Evolutionary conservation across 1,284 basidiomycete genomes (phyloP).

Genomic region (Leccinum solheimii): DNA sequence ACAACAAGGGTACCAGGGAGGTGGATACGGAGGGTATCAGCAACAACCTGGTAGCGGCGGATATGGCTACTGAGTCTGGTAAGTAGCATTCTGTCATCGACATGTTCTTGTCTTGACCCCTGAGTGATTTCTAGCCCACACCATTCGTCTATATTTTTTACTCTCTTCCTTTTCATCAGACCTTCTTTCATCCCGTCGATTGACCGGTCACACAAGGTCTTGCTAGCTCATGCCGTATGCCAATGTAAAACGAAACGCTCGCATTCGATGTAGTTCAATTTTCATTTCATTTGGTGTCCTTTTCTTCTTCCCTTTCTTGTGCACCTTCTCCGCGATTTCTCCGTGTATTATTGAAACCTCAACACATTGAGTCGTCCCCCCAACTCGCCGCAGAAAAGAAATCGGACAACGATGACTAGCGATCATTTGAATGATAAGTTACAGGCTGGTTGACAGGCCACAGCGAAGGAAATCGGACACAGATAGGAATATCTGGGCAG

Average conservation of each 20-base stretch:
- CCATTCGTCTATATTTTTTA: background rate
- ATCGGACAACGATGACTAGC: background rate
- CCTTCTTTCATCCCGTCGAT: constrained; percentile 3
- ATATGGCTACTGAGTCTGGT: constrained; percentile 27
- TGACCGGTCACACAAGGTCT: background rate
- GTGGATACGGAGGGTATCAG: constrained; percentile 27
- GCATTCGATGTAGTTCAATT: constrained; percentile 5
- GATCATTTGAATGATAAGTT: background rate
- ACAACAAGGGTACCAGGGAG: constrained; percentile 31
- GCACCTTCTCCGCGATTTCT: background rate
- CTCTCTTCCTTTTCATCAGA: background rate
- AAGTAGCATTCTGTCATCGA: background rate
- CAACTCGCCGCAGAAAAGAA: background rate
- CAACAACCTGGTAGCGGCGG: constrained; percentile 17
- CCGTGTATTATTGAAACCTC: constrained; percentile 16
- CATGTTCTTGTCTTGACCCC: constrained; percentile 5
- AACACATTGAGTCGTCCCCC: background rate
- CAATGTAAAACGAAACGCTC: constrained; percentile 19
- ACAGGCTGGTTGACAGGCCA: background rate
- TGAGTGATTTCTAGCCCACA: background rate
- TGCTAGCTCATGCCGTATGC: constrained; percentile 12
- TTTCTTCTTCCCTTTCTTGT: background rate
- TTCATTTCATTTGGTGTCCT: background rate
- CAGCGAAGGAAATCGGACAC: background rate
- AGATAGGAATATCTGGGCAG: background rate